Evolutionary conservation across 306 rosid species (phyloP).

Genomic region (Rosa persica): DNA sequence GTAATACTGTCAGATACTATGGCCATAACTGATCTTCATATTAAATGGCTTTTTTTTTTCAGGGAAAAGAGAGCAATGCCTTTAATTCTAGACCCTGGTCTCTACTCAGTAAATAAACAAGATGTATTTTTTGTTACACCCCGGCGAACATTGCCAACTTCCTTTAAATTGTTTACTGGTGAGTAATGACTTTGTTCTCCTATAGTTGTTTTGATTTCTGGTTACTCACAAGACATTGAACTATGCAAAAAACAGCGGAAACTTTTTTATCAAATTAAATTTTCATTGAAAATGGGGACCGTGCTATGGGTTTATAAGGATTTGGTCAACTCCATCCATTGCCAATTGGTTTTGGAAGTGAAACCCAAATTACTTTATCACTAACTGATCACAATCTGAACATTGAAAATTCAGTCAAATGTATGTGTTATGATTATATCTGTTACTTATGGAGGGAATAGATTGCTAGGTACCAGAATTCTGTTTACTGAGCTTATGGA

Average conservation of each 20-base stretch:
- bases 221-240: neutral
- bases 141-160: conserved; percentile 59
- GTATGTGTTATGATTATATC: neutral
- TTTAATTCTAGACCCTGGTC: conserved; percentile 83
- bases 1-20: conserved; percentile 3
- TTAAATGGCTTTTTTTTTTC: conserved; percentile 23
- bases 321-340: too few species aligned
- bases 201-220: conserved; percentile 23
- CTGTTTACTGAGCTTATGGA: neutral
- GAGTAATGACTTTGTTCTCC: conserved; percentile 16
- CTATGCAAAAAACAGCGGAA: neutral
- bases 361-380: too few species aligned
- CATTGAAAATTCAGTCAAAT: neutral
- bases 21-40: conserved; percentile 2
- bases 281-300: too few species aligned
- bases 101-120: conserved; percentile 62
- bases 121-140: conserved; percentile 80
- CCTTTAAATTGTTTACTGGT: conserved; percentile 93
- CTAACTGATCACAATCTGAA: neutral
- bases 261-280: neutral
- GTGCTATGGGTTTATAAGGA: too few species aligned
- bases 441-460: neutral
- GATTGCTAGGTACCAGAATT: neutral
- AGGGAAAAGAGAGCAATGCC: conserved; percentile 91
- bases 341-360: too few species aligned